phyloP scores from a whole-genome alignment of 2,329 filamentous ascomycete species.

The Exophiala xenobiotica region DNA sequence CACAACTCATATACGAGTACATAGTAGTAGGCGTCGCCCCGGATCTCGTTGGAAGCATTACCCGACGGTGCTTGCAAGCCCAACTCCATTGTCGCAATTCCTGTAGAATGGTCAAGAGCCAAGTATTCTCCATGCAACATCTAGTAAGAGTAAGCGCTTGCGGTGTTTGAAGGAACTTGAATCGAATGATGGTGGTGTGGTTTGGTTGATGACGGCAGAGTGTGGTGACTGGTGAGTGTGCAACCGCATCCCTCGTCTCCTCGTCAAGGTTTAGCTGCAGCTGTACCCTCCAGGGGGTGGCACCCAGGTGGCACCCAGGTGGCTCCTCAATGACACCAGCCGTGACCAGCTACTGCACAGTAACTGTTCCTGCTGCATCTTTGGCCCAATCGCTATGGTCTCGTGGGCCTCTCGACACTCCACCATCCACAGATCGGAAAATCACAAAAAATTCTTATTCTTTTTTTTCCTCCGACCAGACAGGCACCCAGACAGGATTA shows the following conservation, averaged over 20 bases:
- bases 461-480: no score
- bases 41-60: no score
- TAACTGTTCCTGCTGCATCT: not conserved
- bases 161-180: not conserved
- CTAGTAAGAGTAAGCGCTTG: conserved; percentile 14
- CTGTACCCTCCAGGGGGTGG: conserved; percentile 19
- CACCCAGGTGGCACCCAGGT: no score
- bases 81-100: no score
- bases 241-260: no score
- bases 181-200: conserved; percentile 8
- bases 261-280: conserved; percentile 2
- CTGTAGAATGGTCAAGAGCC: not conserved
- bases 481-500: not conserved
- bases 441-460: not conserved
- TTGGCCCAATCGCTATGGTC: not conserved
- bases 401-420: no score
- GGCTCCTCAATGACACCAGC: not conserved
- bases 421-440: not conserved
- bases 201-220: not conserved
- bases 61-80: no score
- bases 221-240: no score
- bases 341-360: no score
- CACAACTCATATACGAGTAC: no score
- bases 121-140: not conserved
- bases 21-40: no score